These are phyloP conservation scores for Neostapfia colusana DNA, from an alignment of 176 grass and related monocot genomes.

Conservation along the genomic window DNA sequence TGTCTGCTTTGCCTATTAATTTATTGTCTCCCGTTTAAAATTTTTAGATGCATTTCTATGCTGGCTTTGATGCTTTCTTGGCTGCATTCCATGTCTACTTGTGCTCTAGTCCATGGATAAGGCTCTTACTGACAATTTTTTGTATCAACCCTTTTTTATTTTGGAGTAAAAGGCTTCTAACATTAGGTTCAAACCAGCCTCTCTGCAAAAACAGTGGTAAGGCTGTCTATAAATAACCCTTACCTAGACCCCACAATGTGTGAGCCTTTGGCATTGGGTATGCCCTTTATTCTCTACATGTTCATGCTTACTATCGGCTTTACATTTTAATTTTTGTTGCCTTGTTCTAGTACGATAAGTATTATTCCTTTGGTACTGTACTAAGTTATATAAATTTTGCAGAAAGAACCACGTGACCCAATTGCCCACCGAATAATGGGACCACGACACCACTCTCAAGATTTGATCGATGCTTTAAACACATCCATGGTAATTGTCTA, in stretches of 20 bases:
- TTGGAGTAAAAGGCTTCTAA: not conserved
- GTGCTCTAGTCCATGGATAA: not conserved
- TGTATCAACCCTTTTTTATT: not conserved
- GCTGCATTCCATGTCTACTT: not conserved
- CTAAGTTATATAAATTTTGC: constrained; percentile 37
- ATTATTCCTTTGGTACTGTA: not conserved
- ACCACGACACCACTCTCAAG: constrained; percentile 66
- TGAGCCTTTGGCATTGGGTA: too few relatives aligned
- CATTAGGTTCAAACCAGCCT: not conserved
- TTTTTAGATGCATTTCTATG: not conserved
- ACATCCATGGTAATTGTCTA: constrained; percentile 47
- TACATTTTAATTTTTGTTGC: not conserved
- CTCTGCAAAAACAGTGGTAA: too few relatives aligned
- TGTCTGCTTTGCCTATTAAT: not conserved
- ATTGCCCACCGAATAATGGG: constrained; percentile 80
- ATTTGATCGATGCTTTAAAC: constrained; percentile 70
- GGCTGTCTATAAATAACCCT: too few relatives aligned
- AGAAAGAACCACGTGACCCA: constrained; percentile 61
- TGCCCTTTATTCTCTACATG: not conserved
- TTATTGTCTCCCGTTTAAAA: not conserved
- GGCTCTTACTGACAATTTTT: not conserved
- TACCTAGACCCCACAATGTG: too few relatives aligned
- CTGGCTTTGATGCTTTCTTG: not conserved
- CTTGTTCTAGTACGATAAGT: not conserved
- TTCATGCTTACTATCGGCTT: constrained; percentile 13